Base-by-base conservation (phyloP, 331 rosid genomes). In the Saraca asoca region DNA sequence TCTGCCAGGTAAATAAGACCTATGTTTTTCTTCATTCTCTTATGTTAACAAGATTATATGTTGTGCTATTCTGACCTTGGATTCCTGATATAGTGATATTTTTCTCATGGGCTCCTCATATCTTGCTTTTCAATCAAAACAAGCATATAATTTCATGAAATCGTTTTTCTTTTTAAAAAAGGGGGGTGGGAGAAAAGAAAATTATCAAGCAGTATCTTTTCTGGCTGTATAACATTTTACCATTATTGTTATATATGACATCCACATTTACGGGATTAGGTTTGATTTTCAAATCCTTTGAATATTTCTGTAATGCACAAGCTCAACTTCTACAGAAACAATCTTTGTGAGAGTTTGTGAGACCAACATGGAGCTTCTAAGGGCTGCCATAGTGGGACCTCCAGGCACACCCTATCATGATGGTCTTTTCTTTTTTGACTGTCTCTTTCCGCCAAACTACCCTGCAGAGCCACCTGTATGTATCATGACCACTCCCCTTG, bases 401-500 rank as follows among this genome's bases (percentile, higher is more conserved):
- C 58, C 79, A 20, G 89, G 96, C 75, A 89, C 96, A 34, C 96
- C 95, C 3, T 89, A 89, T 76, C 96, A 89, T 56, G 96, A 89
- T 44, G 95, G 96, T 35, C 86, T 89, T 70, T 89, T 89, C 82
- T 85, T 82, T 60, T 89, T 89, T 38, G 96, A 89, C 73, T 89
- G 95, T 68, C 54, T 81, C 58, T 89, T 89, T 65, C 91, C 91
- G 44, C 6, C 73, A 6, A 42, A 41, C 68, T 89, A 87, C 71
- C 96, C 96, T 33, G 74, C 71, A 10, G 52, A 19, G 60, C 96
- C 95, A 64, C 96, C 96, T 2, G 96, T 89, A 85, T 57, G 93
- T 61, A 45, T 76, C 79, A 57, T 64, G 70, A 9, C 35, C 44
- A 35, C 37, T 75, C 50, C 20, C 8, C 52, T 6, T 77, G 48